Evolutionary conservation across 2,329 filamentous ascomycete species (phyloP).

Genomic region (Cladosporium sp.): DNA sequence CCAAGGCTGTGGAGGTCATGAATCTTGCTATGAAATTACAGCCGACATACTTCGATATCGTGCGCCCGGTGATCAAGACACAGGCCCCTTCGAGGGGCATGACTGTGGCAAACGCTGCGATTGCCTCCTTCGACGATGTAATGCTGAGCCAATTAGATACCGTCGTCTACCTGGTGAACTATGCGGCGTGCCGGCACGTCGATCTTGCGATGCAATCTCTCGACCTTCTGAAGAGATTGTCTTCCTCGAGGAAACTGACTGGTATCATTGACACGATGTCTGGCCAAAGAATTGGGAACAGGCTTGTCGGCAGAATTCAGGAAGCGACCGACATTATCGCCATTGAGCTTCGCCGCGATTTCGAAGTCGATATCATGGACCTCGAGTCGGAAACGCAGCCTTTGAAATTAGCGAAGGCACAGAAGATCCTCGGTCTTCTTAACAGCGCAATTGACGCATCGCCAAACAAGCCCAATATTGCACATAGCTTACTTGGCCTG

Average conservation of each 20-base stretch:
- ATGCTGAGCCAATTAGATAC: slow-evolving; percentile 73
- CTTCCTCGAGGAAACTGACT: slow-evolving; percentile 73
- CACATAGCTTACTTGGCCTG: slow-evolving; percentile 86
- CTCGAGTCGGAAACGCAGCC: slow-evolving; percentile 62
- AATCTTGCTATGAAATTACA: slow-evolving; percentile 79
- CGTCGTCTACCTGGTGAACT: slow-evolving; percentile 76
- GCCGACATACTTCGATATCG: slow-evolving; percentile 83
- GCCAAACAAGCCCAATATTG: slow-evolving; percentile 74
- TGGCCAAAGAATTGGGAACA: slow-evolving; percentile 33
- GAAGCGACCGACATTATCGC: slow-evolving; percentile 51
- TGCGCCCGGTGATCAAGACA: slow-evolving; percentile 68
- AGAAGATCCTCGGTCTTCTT: slow-evolving; percentile 75
- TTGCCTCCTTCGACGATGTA: slow-evolving; percentile 88
- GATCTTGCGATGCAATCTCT: slow-evolving; percentile 75
- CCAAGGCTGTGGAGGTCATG: slow-evolving; percentile 78
- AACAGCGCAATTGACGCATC: slow-evolving; percentile 70
- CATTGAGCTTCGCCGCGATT: slow-evolving; percentile 79
- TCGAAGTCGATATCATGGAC: slow-evolving; percentile 78
- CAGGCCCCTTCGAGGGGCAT: slow-evolving; percentile 54
- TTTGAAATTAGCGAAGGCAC: slow-evolving; percentile 71
- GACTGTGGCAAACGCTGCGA: slow-evolving; percentile 66
- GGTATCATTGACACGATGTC: slow-evolving; percentile 60
- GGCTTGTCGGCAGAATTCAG: slow-evolving; percentile 25
- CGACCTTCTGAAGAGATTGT: slow-evolving; percentile 76
- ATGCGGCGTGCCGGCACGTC: slow-evolving; percentile 77